Percentiles rank a stretch among this genome's conserved stretches.
These are phyloP conservation scores for Pestalotiopsis fici DNA, from an alignment of 2,329 filamentous ascomycete genomes.

Conservation along the genomic window DNA sequence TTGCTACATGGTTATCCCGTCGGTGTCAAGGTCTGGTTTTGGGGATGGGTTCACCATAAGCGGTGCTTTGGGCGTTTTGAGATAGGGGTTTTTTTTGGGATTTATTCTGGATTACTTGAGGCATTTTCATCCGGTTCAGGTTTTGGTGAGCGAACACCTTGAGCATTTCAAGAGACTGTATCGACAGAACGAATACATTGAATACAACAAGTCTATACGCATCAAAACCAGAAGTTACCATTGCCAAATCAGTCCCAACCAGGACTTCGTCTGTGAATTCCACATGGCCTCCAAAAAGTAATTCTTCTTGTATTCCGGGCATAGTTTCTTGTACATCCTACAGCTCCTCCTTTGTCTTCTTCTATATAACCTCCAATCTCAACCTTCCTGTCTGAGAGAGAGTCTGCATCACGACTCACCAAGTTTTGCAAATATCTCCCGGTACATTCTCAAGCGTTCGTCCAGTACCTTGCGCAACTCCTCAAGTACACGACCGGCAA, in stretches of 20 bases:
- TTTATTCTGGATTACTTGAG: not conserved
- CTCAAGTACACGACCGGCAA: conserved; percentile 40
- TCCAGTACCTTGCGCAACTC: conserved; percentile 30
- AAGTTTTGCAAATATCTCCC: too few relatives aligned
- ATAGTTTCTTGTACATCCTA: too few relatives aligned
- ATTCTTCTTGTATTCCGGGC: too few relatives aligned
- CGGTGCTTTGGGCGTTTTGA: not conserved
- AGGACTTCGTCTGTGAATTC: conserved; percentile 9
- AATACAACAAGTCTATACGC: too few relatives aligned
- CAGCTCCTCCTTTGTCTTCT: too few relatives aligned
- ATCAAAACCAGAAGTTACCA: not conserved
- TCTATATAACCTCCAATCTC: too few relatives aligned
- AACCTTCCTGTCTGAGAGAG: too few relatives aligned
- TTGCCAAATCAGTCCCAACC: not conserved
- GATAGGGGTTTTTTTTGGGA: not conserved
- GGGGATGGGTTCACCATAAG: not conserved
- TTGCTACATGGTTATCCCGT: not conserved
- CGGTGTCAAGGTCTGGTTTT: not conserved
- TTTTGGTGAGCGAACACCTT: not conserved
- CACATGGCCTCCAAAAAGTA: too few relatives aligned
- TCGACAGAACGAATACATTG: not conserved
- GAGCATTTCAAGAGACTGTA: not conserved
- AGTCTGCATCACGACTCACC: too few relatives aligned
- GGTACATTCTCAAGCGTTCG: too few relatives aligned
- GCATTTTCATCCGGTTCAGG: conserved; percentile 1